phyloP scores from a whole-genome alignment of 441 rosid genomes.

The Heliophila coronopifolia region DNA sequence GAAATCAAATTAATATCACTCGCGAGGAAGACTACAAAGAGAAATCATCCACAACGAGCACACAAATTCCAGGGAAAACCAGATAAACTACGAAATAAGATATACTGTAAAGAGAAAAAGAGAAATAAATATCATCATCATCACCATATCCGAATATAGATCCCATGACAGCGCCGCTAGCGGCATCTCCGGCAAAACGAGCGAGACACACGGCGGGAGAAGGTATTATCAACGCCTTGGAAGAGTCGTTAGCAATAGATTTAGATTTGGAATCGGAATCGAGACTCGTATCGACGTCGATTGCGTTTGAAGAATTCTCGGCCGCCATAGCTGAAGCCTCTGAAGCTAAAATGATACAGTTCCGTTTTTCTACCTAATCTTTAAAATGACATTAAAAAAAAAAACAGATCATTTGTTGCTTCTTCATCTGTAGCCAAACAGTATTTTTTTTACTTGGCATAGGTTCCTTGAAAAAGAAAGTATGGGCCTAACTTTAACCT shows the following conservation, averaged over 20 bases:
- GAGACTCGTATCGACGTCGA: conserved; percentile 31
- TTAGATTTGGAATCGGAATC: conserved; percentile 23
- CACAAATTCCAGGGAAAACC: not conserved
- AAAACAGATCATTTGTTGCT: not conserved
- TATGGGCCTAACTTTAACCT: too few relatives aligned
- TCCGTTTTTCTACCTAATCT: conserved; percentile 19
- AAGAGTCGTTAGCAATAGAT: conserved; percentile 24
- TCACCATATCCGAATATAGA: conserved; percentile 75
- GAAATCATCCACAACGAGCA: not conserved
- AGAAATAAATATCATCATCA: not conserved
- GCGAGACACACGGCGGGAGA: conserved; percentile 59
- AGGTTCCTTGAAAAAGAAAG: too few relatives aligned
- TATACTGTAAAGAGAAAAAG: not conserved
- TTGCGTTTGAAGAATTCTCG: conserved; percentile 40
- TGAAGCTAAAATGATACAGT: conserved; percentile 10
- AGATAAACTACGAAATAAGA: not conserved
- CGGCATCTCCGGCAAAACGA: conserved; percentile 69
- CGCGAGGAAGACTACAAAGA: not conserved
- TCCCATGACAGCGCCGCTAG: conserved; percentile 86
- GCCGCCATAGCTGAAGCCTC: conserved; percentile 42
- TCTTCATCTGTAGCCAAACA: conserved; percentile 16
- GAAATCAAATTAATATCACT: not conserved
- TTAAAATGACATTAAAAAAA: not conserved
- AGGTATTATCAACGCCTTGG: conserved; percentile 34
- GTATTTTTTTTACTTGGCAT: too few relatives aligned